Conservation (phyloP, 257 asterid genomes). For the Solanum virginianum region DNA sequence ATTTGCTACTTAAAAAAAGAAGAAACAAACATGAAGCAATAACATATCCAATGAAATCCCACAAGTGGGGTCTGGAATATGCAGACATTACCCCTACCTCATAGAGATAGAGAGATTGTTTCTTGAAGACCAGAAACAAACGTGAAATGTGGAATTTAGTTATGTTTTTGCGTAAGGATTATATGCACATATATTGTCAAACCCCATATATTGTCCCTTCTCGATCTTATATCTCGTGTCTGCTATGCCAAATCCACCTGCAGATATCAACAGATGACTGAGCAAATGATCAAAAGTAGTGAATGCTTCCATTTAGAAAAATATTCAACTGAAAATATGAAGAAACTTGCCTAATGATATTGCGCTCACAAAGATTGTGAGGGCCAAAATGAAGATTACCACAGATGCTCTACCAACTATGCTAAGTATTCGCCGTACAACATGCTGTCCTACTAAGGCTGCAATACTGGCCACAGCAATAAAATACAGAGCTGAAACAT, state of each 20-base stretch:
- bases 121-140: no score
- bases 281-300: not conserved
- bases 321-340: not conserved
- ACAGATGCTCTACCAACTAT: constrained; percentile 55
- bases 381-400: constrained; percentile 55
- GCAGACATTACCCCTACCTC: no score
- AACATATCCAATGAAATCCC: no score
- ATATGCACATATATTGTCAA: constrained; percentile 45
- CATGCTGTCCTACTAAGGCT: constrained; percentile 43
- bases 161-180: not conserved
- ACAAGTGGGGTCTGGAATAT: no score
- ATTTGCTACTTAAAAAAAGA: not conserved
- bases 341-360: constrained; percentile 39
- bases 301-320: not conserved
- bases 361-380: constrained; percentile 47
- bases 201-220: constrained; percentile 32
- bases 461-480: constrained; percentile 37
- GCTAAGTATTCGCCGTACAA: constrained; percentile 46
- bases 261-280: not conserved
- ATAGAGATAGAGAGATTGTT: no score
- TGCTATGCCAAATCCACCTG: constrained; percentile 57
- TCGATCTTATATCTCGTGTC: constrained; percentile 29
- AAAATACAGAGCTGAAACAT: constrained; percentile 40
- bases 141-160: not conserved
- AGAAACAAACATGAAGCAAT: not conserved